These are phyloP conservation scores for Priceomyces melissophilus DNA, from an alignment of 805 yeast species.

Conservation along the genomic window DNA sequence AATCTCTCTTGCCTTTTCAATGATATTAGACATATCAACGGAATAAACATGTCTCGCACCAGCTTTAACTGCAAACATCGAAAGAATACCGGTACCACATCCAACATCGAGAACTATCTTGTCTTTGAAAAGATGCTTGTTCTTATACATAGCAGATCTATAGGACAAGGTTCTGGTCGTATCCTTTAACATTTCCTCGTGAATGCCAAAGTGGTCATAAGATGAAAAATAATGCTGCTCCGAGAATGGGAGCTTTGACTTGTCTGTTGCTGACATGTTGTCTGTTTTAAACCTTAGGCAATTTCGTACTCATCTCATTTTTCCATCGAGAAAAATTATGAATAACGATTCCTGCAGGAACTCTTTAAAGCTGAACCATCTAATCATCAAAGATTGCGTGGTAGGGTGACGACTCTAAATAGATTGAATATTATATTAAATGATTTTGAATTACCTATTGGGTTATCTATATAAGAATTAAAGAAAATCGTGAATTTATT, in stretches of 20 bases:
- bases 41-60: constrained; percentile 98
- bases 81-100: constrained; percentile 96
- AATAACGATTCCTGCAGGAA: too few relatives aligned
- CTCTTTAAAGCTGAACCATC: too few relatives aligned
- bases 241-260: constrained; percentile 55
- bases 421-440: too few relatives aligned
- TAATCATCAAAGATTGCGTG: too few relatives aligned
- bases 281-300: not conserved
- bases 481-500: too few relatives aligned
- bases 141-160: constrained; percentile 87
- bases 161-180: constrained; percentile 87
- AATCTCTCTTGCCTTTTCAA: constrained; percentile 92
- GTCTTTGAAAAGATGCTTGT: constrained; percentile 84
- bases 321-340: not conserved
- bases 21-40: constrained; percentile 95
- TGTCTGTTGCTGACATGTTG: constrained; percentile 56
- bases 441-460: too few relatives aligned
- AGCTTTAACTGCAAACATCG: constrained; percentile 98
- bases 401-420: too few relatives aligned
- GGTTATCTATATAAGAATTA: too few relatives aligned
- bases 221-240: constrained; percentile 96
- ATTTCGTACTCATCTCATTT: not conserved
- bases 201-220: constrained; percentile 95
- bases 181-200: constrained; percentile 98
- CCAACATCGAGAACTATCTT: constrained; percentile 97